A percentile compares a stretch with the other conserved stretches of the same genome.
Conservation (phyloP, 2,329 filamentous ascomycete genomes). For the Talaromyces sp. region DNA sequence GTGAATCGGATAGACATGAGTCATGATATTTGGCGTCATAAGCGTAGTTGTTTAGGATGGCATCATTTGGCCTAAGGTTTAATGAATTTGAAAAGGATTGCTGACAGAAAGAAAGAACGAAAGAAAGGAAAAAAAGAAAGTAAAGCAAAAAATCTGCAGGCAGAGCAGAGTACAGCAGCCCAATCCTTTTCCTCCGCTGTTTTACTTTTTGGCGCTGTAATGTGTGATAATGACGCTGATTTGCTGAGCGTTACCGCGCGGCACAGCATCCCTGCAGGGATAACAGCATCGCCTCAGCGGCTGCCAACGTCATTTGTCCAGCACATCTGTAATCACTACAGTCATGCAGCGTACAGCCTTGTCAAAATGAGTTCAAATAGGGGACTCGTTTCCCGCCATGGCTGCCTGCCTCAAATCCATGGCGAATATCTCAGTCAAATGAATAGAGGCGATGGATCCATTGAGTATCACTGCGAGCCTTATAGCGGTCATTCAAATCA, state of each 20-base stretch:
- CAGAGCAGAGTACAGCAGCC: too few species aligned
- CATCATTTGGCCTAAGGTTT: too few species aligned
- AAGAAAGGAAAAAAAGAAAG: too few species aligned
- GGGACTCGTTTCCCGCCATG: not conserved
- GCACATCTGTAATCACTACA: not conserved
- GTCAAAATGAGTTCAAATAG: not conserved
- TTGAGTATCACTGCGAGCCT: constrained; percentile 15
- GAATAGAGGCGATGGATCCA: constrained; percentile 12
- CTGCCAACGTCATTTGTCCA: not conserved
- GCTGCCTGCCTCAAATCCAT: not conserved
- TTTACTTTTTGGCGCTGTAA: too few species aligned
- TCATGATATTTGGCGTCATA: too few species aligned
- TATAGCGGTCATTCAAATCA: constrained; percentile 13
- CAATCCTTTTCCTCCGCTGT: too few species aligned
- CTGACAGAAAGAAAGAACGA: too few species aligned
- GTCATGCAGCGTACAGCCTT: not conserved
- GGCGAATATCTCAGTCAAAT: not conserved
- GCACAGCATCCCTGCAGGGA: constrained; percentile 2
- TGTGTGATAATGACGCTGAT: not conserved
- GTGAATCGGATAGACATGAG: too few species aligned
- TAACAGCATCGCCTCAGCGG: not conserved
- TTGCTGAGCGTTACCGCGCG: not conserved
- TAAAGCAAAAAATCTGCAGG: too few species aligned
- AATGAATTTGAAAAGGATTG: too few species aligned
- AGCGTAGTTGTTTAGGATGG: too few species aligned